Evolutionary conservation across 2,329 filamentous ascomycete genomes (phyloP), one percentile per base, ranked within the genome.

Genomic region (Aureobasidium sp.): DNA sequence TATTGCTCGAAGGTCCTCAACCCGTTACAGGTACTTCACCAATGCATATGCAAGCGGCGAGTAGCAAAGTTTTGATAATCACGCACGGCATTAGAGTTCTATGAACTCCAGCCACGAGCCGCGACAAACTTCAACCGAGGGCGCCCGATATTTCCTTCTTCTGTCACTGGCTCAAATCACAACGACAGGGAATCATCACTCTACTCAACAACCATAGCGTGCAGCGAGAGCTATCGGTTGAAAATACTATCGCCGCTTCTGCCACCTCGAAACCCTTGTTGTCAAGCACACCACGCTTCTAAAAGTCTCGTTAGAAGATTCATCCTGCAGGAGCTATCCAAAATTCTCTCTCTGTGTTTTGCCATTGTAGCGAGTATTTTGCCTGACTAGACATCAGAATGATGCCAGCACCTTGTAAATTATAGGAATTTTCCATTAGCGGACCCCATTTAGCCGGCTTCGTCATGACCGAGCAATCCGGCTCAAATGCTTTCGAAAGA

Each of bases 111-210:
- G 22, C 45, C 44, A 24, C 44, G 44, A 37, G 19, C 44, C 42
- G 30, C 44, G 44, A 48, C n/a, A 34, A 29, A 49, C 22, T 45
- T 29, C 30, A 38, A 29, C 45, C 34, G 34, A 8, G 11, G 25
- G 32, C 45, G 24, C 24, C 24, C 32, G 24, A 21, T 21, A 35
- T 38, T 38, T 38, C 45, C 34, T 49, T 49, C 24, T 48, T 49
- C 6, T 16, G 12, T 8, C 41, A 14, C 3, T 29, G 7, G 3
- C 22, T 14, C n/a, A n/a, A n/a, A 32, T 32, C 41, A 45, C 32
- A 45, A 45, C 27, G 32, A 32, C 41, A 6, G 11, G 27, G 25
- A 45, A 4, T 29, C 27, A 29, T 11, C 6, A 6, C 11, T 6
- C 27, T 11, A 29, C 6, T 6, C 27, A 29, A 6, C 27, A 11